Evolutionary conservation across 169 alveolate species (phyloP), one percentile per base, ranked within the genome.

Genomic region (Plasmodium sp.): DNA sequence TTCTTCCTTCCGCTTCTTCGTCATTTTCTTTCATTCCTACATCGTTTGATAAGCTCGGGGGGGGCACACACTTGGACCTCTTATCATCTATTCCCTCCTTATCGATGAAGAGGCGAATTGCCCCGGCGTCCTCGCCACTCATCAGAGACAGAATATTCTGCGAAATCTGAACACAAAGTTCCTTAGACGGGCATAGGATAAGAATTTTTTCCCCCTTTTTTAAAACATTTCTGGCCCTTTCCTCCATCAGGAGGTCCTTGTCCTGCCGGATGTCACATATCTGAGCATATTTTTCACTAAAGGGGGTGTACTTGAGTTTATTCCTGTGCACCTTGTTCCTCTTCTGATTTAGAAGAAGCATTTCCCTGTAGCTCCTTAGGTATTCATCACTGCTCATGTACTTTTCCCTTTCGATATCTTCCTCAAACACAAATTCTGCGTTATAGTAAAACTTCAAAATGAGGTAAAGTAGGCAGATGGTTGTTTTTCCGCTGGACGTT

Each of bases 401-500:
- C 82, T 80, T 81, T 18, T 90, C 94, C 83, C 94, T 39, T 14
- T 90, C 73, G 2, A 90, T 39, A 54, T 90, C 94, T 90, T 90
- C 94, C 2, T 90, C 74, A 73, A 90, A 90, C n/a, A 90, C 54
- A 41, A 90, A 80, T 79, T 90, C 94, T 62, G 83, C 58, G 18
- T 90, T 90, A 62, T 67, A 90, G 80, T 58, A 80, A 67, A 80
- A 81, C 39, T 90, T 90, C 74, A 90, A 90, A 41, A 90, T 71
- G 33, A 90, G 82, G 43, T 90, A 90, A 41, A 80, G 82, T 80
- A 90, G 72, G 54, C 91, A 80, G 48, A 90, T 90, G 14, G 94
- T 90, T 58, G 94, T 90, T 79, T 90, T 90, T 80, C 94, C 94
- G 74, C 94, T 90, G 16, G 94, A 43, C 48, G 94, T 90, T 51